Base-by-base conservation (phyloP, 2,329 filamentous ascomycete species). In the Xylaria sp. region DNA sequence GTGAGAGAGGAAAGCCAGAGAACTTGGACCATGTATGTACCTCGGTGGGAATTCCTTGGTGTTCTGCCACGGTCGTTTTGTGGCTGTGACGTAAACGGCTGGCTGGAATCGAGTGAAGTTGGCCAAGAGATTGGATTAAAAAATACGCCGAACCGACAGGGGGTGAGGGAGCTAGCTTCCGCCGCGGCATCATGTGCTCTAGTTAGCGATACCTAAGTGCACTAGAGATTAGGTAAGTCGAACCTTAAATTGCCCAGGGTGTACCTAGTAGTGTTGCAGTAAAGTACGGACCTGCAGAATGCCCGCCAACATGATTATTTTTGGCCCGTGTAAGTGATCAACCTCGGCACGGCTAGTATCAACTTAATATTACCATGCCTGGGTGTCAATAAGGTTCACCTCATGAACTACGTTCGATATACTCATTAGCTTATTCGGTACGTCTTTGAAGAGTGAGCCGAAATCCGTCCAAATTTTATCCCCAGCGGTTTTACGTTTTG, bases 41-140 rank as follows among this genome's bases (percentile, higher is more conserved):
- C 36, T 57, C 23, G 36, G 33, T 36, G 33, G 33, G 5, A 15
- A 41, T 43, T 18, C 25, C 13, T 58, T 10, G 46, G 18, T 13
- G 23, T 46, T 6, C 20, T 33, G 20, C 33, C 13, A 31, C 23
- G 41, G 13, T 15, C n/a, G 4, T 39, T 46, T 41, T 58, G 56
- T 46, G 56, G 56, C 39, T 58, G 39, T 58, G 56, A 58, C 56
- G 39, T 58, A 58, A 58, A 58, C 6, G 18, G 18, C 13, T 18
- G 15, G 54, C 10, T 57, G 49, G 49, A 36, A 33, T n/a, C 18
- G 15, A 18, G 18, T 13, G 48, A 23, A 2, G 43, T 7, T n/a
- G 43, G 9, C 13, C 6, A 9, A 48, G 12, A 12, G 7, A 12
- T 31, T 13, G 15, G 2, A 9, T n/a, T 31, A 31, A 33, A 48